phyloP scores from a whole-genome alignment of 768 basidiomycete species.

The Tulasnella calospora region DNA sequence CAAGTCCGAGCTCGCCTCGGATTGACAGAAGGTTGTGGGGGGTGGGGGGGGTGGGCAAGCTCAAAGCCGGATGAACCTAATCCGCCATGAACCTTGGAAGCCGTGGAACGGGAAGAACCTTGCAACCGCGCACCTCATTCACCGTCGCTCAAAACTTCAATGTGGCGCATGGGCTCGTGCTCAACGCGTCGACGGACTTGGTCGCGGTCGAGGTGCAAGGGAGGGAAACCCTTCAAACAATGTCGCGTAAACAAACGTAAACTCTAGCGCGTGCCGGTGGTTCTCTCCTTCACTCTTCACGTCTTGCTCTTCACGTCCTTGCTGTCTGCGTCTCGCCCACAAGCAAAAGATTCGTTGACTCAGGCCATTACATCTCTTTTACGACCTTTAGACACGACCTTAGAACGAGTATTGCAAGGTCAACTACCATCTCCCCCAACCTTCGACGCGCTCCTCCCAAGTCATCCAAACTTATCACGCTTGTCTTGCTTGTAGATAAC shows the following conservation, averaged over 20 bases:
- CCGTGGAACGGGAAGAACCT: neutral
- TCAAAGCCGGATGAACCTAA: neutral
- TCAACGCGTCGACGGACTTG: neutral
- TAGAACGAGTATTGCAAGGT: slow-evolving; percentile 1
- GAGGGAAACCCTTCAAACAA: neutral
- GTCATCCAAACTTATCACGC: slow-evolving; percentile 17
- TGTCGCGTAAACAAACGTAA: slow-evolving; percentile 9
- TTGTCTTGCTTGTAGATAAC: neutral
- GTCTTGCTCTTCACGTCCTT: slow-evolving; percentile 2
- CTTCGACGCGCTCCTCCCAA: neutral
- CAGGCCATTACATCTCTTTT: neutral
- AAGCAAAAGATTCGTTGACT: neutral
- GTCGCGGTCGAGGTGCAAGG: neutral
- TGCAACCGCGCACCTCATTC: neutral
- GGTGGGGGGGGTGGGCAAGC: neutral
- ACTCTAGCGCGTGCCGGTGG: neutral
- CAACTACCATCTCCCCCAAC: neutral
- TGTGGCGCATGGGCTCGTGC: neutral
- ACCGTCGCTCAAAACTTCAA: neutral
- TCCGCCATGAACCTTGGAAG: neutral
- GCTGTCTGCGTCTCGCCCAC: neutral
- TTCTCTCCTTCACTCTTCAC: slow-evolving; percentile 11
- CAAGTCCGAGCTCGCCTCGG: neutral
- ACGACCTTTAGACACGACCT: neutral
- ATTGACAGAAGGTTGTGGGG: neutral